Conservation (phyloP, 1,139 yeast genomes). For the Blastobotrys malaysiensis region DNA sequence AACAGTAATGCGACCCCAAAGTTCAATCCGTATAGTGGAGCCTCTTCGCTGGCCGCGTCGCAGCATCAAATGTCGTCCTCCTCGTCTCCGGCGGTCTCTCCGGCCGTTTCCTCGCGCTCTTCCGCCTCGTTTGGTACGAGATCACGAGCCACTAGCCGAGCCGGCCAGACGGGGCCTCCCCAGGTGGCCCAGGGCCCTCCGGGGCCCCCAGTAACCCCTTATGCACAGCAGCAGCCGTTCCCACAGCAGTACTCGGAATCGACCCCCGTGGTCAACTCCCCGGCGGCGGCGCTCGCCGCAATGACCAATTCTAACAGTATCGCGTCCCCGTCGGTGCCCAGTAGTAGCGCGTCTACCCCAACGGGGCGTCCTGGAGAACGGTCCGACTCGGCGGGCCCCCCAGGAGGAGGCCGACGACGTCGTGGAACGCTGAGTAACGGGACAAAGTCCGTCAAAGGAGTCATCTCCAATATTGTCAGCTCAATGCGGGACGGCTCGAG, state of each 20-base stretch:
- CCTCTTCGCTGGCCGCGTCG: not conserved
- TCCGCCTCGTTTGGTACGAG: conserved; percentile 12
- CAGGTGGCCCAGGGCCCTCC: too few relatives aligned
- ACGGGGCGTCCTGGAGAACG: conserved; percentile 5
- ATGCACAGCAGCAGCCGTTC: conserved; percentile 4
- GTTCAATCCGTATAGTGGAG: conserved; percentile 5
- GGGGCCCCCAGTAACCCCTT: conserved; percentile 14
- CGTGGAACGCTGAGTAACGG: conserved; percentile 24
- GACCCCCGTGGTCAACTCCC: not conserved
- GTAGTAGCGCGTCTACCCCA: conserved; percentile 1
- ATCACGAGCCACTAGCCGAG: conserved; percentile 24
- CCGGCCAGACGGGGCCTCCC: conserved; percentile 21
- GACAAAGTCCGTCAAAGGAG: conserved; percentile 44
- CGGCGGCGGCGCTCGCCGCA: conserved; percentile 2
- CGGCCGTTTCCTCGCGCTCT: conserved; percentile 12
- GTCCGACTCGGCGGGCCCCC: conserved; percentile 5
- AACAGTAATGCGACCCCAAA: not conserved
- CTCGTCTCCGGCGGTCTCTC: conserved; percentile 3
- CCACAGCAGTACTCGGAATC: conserved; percentile 3
- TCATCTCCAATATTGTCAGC: conserved; percentile 44
- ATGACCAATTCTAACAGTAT: not conserved
- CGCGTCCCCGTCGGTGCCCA: not conserved
- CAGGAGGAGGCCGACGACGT: conserved; percentile 18
- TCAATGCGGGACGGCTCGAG: conserved; percentile 40
- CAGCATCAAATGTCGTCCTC: not conserved